Conservation (phyloP, 2,329 filamentous ascomycete genomes). For the Venturia aucupariae region DNA sequence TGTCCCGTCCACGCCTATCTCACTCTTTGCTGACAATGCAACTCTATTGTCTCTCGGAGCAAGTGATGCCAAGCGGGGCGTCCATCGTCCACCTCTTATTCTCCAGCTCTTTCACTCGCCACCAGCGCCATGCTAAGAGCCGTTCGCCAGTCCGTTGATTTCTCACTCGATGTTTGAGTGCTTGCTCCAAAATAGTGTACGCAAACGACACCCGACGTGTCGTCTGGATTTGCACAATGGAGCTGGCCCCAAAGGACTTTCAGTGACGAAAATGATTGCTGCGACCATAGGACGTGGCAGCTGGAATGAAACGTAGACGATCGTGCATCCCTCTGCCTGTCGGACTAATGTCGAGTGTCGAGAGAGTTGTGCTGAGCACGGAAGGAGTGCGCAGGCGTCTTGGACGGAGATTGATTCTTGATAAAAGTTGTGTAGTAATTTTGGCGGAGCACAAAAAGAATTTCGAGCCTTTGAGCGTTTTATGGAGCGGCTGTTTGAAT, state of each 20-base stretch:
- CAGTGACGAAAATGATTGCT: neutral
- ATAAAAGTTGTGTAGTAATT: neutral
- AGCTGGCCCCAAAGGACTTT: neutral
- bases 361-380: neutral
- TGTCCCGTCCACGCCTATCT: neutral
- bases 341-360: neutral
- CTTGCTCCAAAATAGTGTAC: neutral
- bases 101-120: neutral
- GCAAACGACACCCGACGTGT: neutral
- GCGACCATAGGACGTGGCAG: neutral
- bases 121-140: neutral
- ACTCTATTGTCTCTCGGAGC: neutral
- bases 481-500: neutral
- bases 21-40: neutral
- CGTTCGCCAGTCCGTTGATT: neutral
- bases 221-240: neutral
- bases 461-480: neutral
- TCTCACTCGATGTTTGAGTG: neutral
- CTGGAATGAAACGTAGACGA: neutral
- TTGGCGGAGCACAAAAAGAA: neutral
- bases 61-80: neutral
- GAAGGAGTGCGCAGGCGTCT: neutral
- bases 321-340: neutral
- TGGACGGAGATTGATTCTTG: neutral
- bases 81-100: neutral